Evolutionary conservation across 2,329 filamentous ascomycete genomes (phyloP).

Genomic region (Didymosphaeria variabile): DNA sequence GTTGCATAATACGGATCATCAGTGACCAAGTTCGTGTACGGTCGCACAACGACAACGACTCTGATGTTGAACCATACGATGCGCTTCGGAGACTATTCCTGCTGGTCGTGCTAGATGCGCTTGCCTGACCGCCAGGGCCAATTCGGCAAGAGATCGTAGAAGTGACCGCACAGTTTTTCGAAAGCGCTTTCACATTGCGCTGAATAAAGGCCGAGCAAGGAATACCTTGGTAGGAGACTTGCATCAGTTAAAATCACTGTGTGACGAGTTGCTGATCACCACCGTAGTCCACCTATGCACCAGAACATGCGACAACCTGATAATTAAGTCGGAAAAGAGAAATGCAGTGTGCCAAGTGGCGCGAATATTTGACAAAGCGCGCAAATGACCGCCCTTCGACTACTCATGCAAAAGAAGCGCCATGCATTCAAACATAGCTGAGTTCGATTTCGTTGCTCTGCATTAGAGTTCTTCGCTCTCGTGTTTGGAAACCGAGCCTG

Average conservation of each 20-base stretch:
- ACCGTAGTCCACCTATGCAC: background rate
- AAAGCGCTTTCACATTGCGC: background rate
- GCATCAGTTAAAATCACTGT: background rate
- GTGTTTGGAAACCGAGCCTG: background rate
- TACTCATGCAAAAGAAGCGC: background rate
- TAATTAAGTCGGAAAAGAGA: background rate
- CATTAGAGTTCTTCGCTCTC: background rate
- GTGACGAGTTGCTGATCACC: background rate
- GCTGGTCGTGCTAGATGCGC: background rate
- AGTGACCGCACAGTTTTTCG: background rate
- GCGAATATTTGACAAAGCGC: background rate
- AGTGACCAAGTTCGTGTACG: background rate
- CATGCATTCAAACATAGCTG: background rate
- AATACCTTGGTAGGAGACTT: background rate
- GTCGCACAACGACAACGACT: background rate
- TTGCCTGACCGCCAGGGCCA: background rate
- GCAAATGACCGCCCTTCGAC: background rate
- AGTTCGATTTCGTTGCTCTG: background rate
- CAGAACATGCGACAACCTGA: background rate
- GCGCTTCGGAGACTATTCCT: background rate
- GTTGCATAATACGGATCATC: background rate
- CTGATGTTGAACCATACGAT: background rate
- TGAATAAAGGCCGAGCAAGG: background rate
- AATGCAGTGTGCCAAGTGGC: background rate
- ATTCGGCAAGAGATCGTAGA: background rate